A percentile compares a stretch with the other conserved stretches of the same genome.
Evolutionary conservation across 2,329 filamentous ascomycete genomes (phyloP).

Genomic region (Gaeumannomyces tritici): DNA sequence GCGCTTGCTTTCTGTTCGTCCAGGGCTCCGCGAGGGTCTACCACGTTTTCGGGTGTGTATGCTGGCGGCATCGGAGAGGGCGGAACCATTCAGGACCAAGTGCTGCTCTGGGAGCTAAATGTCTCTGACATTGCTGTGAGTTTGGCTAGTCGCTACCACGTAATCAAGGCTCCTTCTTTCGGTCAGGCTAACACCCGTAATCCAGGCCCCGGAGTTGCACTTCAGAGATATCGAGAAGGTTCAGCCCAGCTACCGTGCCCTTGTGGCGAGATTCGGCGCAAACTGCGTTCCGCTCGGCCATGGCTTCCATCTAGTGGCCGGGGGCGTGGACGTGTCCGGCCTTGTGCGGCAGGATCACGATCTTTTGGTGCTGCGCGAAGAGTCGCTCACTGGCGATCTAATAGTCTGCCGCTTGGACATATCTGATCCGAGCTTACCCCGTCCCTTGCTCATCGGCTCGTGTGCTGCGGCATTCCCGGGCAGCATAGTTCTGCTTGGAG

Average conservation of each 20-base stretch:
- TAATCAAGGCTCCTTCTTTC: neutral
- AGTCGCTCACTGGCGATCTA: neutral
- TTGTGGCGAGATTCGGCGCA: constrained; percentile 31
- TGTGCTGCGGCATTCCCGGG: constrained; percentile 39
- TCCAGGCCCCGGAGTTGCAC: neutral
- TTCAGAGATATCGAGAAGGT: neutral
- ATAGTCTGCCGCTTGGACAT: neutral
- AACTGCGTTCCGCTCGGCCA: constrained; percentile 19
- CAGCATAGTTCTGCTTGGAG: constrained; percentile 58
- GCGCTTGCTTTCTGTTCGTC: constrained; percentile 22
- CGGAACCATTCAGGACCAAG: constrained; percentile 51
- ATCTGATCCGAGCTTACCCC: constrained; percentile 9
- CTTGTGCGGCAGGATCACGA: constrained; percentile 40
- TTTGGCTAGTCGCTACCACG: neutral
- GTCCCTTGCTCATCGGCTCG: constrained; percentile 65
- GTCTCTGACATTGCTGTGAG: constrained; percentile 26
- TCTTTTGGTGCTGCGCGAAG: constrained; percentile 22
- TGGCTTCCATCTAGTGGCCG: constrained; percentile 24
- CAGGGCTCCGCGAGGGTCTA: constrained; percentile 12
- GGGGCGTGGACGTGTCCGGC: constrained; percentile 30
- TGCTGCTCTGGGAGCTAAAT: constrained; percentile 55
- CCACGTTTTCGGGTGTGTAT: constrained; percentile 48
- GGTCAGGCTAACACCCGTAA: neutral
- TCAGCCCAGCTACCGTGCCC: constrained; percentile 5
- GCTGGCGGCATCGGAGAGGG: constrained; percentile 61